Evolutionary conservation across 257 asterid genomes (phyloP), one percentile per base, ranked within the genome.

Genomic region (Przewalskia tangutica): DNA sequence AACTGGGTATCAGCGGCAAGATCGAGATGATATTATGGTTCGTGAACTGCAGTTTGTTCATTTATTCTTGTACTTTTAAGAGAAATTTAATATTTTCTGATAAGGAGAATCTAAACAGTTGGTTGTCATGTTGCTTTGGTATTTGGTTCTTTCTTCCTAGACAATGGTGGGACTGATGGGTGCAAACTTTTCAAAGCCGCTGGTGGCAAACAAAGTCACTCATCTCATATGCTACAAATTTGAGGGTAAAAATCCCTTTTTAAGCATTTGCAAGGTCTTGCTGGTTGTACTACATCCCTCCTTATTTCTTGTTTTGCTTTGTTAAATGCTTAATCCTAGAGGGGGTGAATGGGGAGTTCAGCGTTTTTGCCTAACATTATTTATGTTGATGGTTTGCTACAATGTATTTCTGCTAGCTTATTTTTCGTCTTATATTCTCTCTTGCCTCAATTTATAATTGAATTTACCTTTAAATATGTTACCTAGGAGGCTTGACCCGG

Each of bases 191-290:
- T 93, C 97, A 7, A 96, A 94, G 90, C 97, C 98, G 59, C 83
- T 96, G 91, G 89, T 89, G 36, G 97, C 98, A 59, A 86, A 78
- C 88, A 91, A 86, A 88, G 93, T 93, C 87, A 96, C 99, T 80
- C 99, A 96, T 94, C 93, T 96, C 34, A 82, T 96, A 89, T 96
- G 99, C 93, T 96, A 92, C 95, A 93, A 96, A 85, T 93, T 93
- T 86, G 95, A 93, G 86, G 99, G 99, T 96, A 73, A 34, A 91
- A 77, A 60, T 73, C 73, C 76, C 77, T 63, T 17, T 81, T 68
- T 4, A 55, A 40, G 27, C 63, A 23, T 27, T 75, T 75, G 63
- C 63, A 34, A 36, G 27, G 16, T 23, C 2, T 75, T 27, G 80
- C 16, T 75, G 63, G 63, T 14, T 73, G 79, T 50, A 27, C 40